Conservation (phyloP, 495 filamentous ascomycete genomes). For the Trichoderma orchidacearum region DNA sequence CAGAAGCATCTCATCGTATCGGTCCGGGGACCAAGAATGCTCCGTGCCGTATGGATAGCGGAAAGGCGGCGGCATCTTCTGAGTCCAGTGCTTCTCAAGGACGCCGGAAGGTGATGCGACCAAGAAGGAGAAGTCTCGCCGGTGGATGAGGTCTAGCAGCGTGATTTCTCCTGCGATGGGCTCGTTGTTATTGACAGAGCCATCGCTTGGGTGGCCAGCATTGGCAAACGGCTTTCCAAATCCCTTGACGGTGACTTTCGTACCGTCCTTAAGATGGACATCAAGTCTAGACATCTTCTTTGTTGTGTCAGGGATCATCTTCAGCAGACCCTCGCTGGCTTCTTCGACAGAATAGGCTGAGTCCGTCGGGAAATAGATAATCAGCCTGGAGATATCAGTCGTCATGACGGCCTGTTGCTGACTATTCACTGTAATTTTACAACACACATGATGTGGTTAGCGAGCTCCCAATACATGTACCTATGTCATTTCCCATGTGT, state of each 20-base stretch:
- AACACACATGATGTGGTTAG: too few species aligned
- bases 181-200: background rate
- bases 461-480: too few species aligned
- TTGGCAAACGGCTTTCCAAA: constrained; percentile 1
- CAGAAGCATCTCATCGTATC: background rate
- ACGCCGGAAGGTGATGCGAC: background rate
- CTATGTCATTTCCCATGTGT: too few species aligned
- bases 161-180: background rate
- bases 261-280: background rate
- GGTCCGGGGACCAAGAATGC: background rate
- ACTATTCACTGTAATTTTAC: too few species aligned
- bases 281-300: background rate
- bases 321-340: background rate
- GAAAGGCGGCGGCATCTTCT: background rate
- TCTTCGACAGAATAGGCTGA: background rate
- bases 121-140: background rate
- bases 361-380: background rate
- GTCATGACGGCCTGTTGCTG: too few species aligned
- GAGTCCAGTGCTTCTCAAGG: background rate
- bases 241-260: background rate
- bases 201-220: background rate
- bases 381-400: too few species aligned
- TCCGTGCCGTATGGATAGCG: background rate
- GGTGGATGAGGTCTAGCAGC: background rate
- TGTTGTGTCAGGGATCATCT: background rate